Base-by-base conservation (phyloP, 2,329 filamentous ascomycete genomes). In the Delphinella strobiligena region DNA sequence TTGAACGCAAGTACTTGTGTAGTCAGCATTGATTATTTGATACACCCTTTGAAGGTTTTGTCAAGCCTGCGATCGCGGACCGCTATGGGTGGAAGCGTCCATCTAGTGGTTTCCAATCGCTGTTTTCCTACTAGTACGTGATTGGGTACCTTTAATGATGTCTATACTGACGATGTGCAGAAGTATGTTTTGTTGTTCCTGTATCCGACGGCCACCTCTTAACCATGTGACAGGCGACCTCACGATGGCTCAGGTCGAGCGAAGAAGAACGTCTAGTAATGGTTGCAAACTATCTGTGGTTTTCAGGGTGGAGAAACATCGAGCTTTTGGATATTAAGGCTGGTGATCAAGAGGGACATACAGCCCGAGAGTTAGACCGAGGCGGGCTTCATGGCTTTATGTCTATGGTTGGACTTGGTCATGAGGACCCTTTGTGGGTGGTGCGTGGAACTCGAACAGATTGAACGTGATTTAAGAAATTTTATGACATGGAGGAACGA, bases 1-100 rank as follows among this genome's bases (percentile, higher is more conserved):
- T 52, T 71, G 1, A 66, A 71, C 47, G 61, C 63, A 0, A 59
- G 64, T 2, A 70, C 68, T 1, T 71, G 68, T 46, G 68, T 67
- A 8, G 67, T 73, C 2, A 65, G 60, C 4, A 66, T 71, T 2
- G 69, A 73, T 46, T 74, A 74, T 45, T 51, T 74, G 2, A 66
- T 60, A 0, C 48, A 58, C 8, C 70, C 69, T 0, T 48, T 67
- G 4, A 56, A 63, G 14, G 61, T 73, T 0, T 61, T 72, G 14
- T 42, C 44, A 12, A 63, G 61, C 18, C 48, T 72, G 18, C 49
- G 55, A 8, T 46, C 59, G 4, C 56, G 55, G 7, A 65, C 63
- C 14, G 65, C 58, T 4, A 44, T 50, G 1, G 64, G 62, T 1
- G 69, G 67, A 0, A 61, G 38, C 1, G 60, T 72, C n/a, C 69